Conservation (phyloP, 106 monocot species). For the Platanthera zijinensis region DNA sequence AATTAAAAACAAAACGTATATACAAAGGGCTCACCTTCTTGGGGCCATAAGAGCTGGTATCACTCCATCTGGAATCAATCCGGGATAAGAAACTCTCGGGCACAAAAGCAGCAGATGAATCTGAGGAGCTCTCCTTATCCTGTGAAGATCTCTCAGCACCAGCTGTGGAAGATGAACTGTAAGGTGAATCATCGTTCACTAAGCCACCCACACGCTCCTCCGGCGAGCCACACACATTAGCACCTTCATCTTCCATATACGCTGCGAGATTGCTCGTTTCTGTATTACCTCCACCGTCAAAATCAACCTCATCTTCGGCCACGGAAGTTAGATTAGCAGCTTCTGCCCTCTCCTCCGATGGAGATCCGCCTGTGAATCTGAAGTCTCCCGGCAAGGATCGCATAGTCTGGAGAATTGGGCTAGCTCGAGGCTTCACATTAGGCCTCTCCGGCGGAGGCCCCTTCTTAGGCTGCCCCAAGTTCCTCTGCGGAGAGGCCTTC, state of each 20-base stretch:
- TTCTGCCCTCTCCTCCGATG: not conserved
- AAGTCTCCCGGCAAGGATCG: slow-evolving; percentile 17
- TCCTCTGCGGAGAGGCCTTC: not conserved
- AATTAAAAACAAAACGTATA: not conserved
- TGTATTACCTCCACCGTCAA: slow-evolving; percentile 1
- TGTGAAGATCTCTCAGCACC: slow-evolving; percentile 11
- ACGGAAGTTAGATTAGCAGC: not conserved
- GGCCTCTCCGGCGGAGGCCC: slow-evolving; percentile 1
- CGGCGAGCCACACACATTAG: not conserved
- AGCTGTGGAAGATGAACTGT: slow-evolving; percentile 24
- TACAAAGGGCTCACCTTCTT: slow-evolving; percentile 11
- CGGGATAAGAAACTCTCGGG: slow-evolving; percentile 13
- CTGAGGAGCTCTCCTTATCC: slow-evolving; percentile 5
- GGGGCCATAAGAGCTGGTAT: slow-evolving; percentile 8
- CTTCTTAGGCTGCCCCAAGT: not conserved
- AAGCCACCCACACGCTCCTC: slow-evolving; percentile 13
- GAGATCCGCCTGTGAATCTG: slow-evolving; percentile 16
- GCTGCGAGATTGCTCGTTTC: slow-evolving; percentile 1
- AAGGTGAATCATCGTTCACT: slow-evolving; percentile 57
- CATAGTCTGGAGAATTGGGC: slow-evolving; percentile 11
- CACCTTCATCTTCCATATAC: not conserved
- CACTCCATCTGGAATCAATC: slow-evolving; percentile 21
- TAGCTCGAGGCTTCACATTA: slow-evolving; percentile 9
- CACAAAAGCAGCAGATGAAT: not conserved
- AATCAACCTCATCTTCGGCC: not conserved